phyloP scores from a whole-genome alignment of 139 green algal genomes.

The Picochlorum sp. region DNA sequence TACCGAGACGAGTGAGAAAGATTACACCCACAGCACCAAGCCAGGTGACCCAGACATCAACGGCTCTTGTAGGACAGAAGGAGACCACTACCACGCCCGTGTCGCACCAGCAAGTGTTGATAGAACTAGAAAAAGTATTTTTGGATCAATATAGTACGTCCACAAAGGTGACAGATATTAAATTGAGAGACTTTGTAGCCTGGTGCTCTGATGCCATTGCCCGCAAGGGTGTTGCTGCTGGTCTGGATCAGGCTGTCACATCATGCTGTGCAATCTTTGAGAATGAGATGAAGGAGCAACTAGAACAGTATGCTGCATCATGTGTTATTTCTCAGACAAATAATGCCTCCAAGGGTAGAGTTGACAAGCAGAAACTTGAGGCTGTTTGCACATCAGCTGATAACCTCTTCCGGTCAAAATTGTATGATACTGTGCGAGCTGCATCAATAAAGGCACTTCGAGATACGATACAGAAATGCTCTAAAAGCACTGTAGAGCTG shows the following conservation, averaged over 20 bases:
- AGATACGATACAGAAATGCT: not conserved
- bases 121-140: slow-evolving; percentile 34
- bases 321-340: no score
- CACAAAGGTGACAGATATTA: slow-evolving; percentile 20
- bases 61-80: no score
- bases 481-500: not conserved
- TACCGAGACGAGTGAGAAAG: no score
- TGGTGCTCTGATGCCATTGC: slow-evolving; percentile 25
- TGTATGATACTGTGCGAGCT: no score
- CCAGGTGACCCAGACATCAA: no score
- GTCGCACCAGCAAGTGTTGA: not conserved
- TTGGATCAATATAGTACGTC: slow-evolving; percentile 39
- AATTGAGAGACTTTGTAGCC: slow-evolving; percentile 34
- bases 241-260: slow-evolving; percentile 2
- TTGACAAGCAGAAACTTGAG: no score
- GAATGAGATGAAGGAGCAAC: no score
- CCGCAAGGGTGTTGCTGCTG: slow-evolving; percentile 17
- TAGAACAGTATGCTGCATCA: no score
- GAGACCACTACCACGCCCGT: not conserved
- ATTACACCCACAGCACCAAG: no score
- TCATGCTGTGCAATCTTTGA: not conserved
- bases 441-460: not conserved
- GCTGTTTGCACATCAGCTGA: no score
- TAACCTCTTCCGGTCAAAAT: no score
- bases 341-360: no score